Evolutionary conservation across 1,284 basidiomycete genomes (phyloP).

Genomic region (Termitomyces sp.): DNA sequence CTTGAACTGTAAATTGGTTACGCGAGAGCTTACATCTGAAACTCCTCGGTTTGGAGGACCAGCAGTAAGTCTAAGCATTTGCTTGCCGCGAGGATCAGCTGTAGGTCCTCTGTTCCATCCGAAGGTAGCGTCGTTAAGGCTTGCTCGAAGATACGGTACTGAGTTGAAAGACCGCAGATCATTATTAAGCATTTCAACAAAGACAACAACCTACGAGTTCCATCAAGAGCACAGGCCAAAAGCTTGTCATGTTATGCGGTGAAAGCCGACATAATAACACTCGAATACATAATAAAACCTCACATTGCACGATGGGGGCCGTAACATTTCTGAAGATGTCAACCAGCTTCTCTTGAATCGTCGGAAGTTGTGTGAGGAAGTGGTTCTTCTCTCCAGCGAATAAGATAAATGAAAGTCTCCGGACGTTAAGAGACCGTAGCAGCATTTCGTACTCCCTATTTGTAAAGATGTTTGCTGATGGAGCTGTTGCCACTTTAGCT

Average conservation of each 20-base stretch:
- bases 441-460: constrained; percentile 94
- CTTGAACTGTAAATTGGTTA: background rate
- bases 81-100: constrained; percentile 81
- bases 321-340: constrained; percentile 83
- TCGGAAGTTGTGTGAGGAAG: constrained; percentile 85
- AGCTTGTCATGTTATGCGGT: constrained; percentile 87
- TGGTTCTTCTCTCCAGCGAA: constrained; percentile 87
- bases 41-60: constrained; percentile 92
- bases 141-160: constrained; percentile 78
- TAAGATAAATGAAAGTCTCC: constrained; percentile 83
- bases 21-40: constrained; percentile 76
- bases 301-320: constrained; percentile 85
- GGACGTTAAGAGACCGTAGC: constrained; percentile 82
- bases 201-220: constrained; percentile 65
- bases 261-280: constrained; percentile 90
- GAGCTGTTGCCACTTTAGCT: constrained; percentile 81
- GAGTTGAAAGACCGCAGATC: background rate
- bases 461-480: constrained; percentile 95
- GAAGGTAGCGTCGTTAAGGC: constrained; percentile 54
- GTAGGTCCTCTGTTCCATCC: constrained; percentile 81
- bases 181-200: background rate
- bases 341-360: constrained; percentile 94
- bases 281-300: constrained; percentile 91
- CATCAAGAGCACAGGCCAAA: constrained; percentile 95
- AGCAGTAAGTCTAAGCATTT: constrained; percentile 93